Evolutionary conservation across 495 filamentous ascomycete species (phyloP).

Genomic region (Daldinia decipiens): DNA sequence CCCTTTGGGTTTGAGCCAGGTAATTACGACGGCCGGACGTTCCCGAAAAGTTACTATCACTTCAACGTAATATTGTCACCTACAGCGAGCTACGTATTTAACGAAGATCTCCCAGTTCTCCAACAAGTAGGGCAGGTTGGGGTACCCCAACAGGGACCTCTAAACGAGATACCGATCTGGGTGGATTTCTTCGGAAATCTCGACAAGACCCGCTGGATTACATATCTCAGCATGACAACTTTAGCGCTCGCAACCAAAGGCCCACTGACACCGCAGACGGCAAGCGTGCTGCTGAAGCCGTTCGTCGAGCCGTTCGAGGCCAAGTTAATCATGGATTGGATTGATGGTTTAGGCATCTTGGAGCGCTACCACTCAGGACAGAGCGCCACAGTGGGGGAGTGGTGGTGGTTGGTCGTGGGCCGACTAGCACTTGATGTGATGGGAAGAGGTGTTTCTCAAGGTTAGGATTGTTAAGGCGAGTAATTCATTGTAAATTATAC

Average conservation of each 20-base stretch:
- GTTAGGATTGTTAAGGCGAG: neutral
- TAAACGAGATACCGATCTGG: conserved; percentile 75
- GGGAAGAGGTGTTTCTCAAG: neutral
- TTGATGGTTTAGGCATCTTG: conserved; percentile 59
- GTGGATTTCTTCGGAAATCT: conserved; percentile 76
- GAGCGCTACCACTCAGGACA: conserved; percentile 49
- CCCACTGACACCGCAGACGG: conserved; percentile 61
- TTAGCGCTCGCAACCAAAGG: conserved; percentile 69
- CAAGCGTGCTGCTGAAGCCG: conserved; percentile 67
- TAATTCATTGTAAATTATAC: neutral
- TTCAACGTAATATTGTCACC: conserved; percentile 72
- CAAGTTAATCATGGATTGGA: conserved; percentile 72
- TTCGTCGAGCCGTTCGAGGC: conserved; percentile 75
- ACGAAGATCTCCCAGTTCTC: conserved; percentile 62
- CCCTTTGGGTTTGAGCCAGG: conserved; percentile 79
- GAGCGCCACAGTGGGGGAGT: conserved; percentile 66
- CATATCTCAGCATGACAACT: conserved; percentile 67
- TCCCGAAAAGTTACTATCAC: conserved; percentile 69
- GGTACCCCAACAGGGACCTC: conserved; percentile 45
- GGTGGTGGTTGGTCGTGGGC: conserved; percentile 72
- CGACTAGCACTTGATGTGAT: conserved; percentile 22
- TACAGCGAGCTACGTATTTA: conserved; percentile 66
- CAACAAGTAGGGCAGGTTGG: conserved; percentile 48
- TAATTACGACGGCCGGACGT: conserved; percentile 73
- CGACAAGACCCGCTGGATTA: conserved; percentile 70